phyloP scores from a whole-genome alignment of 1,139 yeast genomes.

The Ogataea hybrid region DNA sequence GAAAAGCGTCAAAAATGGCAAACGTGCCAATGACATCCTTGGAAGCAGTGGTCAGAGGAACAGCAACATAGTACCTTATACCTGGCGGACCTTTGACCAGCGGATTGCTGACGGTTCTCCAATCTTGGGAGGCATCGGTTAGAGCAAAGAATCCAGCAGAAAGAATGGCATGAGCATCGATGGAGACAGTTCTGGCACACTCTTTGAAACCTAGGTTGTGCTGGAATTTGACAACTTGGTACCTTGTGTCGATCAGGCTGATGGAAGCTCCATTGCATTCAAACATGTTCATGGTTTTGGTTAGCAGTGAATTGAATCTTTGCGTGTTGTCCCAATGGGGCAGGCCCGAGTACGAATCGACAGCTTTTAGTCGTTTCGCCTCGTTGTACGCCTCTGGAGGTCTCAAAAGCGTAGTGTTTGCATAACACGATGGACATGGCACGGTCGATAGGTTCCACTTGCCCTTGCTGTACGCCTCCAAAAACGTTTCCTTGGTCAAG shows the following conservation, averaged over 20 bases:
- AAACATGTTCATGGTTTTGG: slow-evolving; percentile 38
- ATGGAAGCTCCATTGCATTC: slow-evolving; percentile 53
- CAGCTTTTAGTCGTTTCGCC: slow-evolving; percentile 39
- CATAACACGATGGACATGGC: slow-evolving; percentile 54
- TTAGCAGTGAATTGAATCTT: slow-evolving; percentile 40
- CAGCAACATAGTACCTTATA: slow-evolving; percentile 62
- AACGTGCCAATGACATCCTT: slow-evolving; percentile 52
- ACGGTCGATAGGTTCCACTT: slow-evolving; percentile 55
- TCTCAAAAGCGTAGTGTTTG: slow-evolving; percentile 46
- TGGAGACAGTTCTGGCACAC: slow-evolving; percentile 53
- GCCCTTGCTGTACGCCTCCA: slow-evolving; percentile 62
- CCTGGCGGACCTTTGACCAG: slow-evolving; percentile 60
- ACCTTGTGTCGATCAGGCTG: slow-evolving; percentile 50
- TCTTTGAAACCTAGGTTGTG: slow-evolving; percentile 45
- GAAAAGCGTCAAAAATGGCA: slow-evolving; percentile 55
- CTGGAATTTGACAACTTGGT: slow-evolving; percentile 49
- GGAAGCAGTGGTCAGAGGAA: slow-evolving; percentile 45
- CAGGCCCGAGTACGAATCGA: slow-evolving; percentile 39
- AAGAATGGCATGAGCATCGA: slow-evolving; percentile 66
- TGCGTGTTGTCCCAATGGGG: slow-evolving; percentile 52
- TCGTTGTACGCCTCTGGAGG: slow-evolving; percentile 61
- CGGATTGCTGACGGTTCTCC: slow-evolving; percentile 64
- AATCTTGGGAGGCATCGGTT: slow-evolving; percentile 60
- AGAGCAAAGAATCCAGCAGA: slow-evolving; percentile 54
- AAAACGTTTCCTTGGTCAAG: slow-evolving; percentile 56